A percentile compares a stretch with the other conserved stretches of the same genome.
Evolutionary conservation across 2,329 filamentous ascomycete species (phyloP).

Genomic region (Talaromyces sp.): DNA sequence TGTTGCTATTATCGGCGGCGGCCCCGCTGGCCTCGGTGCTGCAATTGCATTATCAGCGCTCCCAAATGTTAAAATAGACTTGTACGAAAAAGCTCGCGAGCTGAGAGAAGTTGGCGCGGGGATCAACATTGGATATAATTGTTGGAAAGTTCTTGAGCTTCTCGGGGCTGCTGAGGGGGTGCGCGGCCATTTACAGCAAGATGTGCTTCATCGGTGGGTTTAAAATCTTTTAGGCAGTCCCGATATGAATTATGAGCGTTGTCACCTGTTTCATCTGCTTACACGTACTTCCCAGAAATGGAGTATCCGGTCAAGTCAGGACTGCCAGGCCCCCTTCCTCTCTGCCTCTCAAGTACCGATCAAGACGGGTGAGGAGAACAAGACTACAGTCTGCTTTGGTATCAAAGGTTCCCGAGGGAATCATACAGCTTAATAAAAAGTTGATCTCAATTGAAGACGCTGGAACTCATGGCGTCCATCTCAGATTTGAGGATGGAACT

Average conservation of each 20-base stretch:
- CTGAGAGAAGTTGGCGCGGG: conserved; percentile 3
- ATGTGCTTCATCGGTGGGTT: background rate
- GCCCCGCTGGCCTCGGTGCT: conserved; percentile 2
- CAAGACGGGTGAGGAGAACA: conserved; percentile 1
- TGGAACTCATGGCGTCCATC: background rate
- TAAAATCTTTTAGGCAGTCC: background rate
- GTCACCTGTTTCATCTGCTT: background rate
- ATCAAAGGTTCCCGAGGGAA: background rate
- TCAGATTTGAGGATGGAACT: background rate
- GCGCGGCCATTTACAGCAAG: background rate
- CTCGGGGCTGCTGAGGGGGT: conserved; percentile 1
- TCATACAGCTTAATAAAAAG: conserved; percentile 5
- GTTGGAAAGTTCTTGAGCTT: conserved; percentile 4
- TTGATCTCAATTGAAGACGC: background rate
- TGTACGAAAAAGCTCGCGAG: conserved; percentile 6
- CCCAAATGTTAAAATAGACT: background rate
- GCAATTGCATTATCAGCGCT: conserved; percentile 1
- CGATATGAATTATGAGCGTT: background rate
- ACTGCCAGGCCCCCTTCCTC: background rate
- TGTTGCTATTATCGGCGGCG: conserved; percentile 3
- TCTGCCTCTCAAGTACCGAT: conserved; percentile 1
- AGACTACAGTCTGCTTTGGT: conserved; percentile 1
- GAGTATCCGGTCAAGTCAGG: background rate
- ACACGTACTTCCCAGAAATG: background rate
- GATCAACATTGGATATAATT: conserved; percentile 4